Evolutionary conservation across 1,139 yeast genomes (phyloP), one percentile per base, ranked within the genome.

Genomic region (Geotrichum klebahnii): DNA sequence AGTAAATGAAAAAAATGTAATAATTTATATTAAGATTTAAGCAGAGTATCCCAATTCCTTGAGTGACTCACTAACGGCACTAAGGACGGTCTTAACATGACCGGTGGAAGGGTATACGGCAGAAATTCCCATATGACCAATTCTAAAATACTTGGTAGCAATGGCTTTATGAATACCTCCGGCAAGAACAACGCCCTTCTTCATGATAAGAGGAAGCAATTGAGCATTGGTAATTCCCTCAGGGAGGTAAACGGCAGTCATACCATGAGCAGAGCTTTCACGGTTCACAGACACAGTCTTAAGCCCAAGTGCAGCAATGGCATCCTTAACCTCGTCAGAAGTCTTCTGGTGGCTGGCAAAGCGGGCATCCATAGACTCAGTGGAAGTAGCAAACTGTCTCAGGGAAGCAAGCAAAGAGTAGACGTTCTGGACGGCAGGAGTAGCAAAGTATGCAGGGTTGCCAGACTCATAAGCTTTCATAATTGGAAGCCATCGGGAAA

Each of bases 121-220:
- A 52, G 81, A 70, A 44, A 79, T 80, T 58, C 97, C 97, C 97
- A 90, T 90, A 71, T 90, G 97, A 26, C 97, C 97, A 54, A 90
- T 82, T 70, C 97, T 81, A 73, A 90, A 87, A 72, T 89, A 89
- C 67, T 84, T 82, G 53, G 86, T 79, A 44, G 81, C 84, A 61
- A 88, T 80, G 22, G 81, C 88, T 69, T 81, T 83, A 72, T 86
- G 94, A 59, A 90, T 83, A 55, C 97, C 97, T 48, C 95, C 95
- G 43, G 97, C 96, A 50, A 90, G 78, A 29, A 83, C 81, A 63
- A 85, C 80, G n/a, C 90, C 95, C 62, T 80, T 79, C 51, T 75
- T 68, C 56, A 82, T 80, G 61, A 87, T 70, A 56, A 73, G 71
- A 33, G 76, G 67, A 50, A 80, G 68, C 51, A 88, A 75, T 48